Evolutionary conservation across 495 filamentous ascomycete genomes (phyloP).

Genomic region (Penicillium cataractarum): DNA sequence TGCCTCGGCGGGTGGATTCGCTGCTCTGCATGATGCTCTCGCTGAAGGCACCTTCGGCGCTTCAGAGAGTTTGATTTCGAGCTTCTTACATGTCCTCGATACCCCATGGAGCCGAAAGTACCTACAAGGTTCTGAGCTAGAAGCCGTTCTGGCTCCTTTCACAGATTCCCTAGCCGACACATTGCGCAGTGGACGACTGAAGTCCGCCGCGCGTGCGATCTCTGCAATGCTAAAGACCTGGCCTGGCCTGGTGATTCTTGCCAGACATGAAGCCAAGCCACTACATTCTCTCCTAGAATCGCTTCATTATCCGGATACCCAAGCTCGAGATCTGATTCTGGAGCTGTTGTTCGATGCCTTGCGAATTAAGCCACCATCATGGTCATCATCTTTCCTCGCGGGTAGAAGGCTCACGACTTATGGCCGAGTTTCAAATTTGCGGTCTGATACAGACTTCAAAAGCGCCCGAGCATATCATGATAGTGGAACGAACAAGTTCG

Average conservation of each 20-base stretch:
- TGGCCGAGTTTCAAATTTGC: constrained; percentile 88
- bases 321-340: constrained; percentile 69
- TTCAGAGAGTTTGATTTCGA: constrained; percentile 79
- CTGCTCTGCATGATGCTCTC: constrained; percentile 80
- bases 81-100: constrained; percentile 88
- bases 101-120: constrained; percentile 77
- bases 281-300: constrained; percentile 80
- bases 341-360: constrained; percentile 90
- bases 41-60: constrained; percentile 90
- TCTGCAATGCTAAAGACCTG: constrained; percentile 90
- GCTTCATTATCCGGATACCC: constrained; percentile 69
- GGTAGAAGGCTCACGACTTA: constrained; percentile 93
- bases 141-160: constrained; percentile 84
- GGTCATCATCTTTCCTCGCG: constrained; percentile 94
- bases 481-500: constrained; percentile 70
- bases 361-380: constrained; percentile 91
- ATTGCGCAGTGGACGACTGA: constrained; percentile 71
- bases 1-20: constrained; percentile 78
- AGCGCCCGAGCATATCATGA: constrained; percentile 51
- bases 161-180: constrained; percentile 77
- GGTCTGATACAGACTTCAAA: constrained; percentile 58
- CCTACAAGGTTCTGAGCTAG: constrained; percentile 77
- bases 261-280: constrained; percentile 81
- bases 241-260: constrained; percentile 81
- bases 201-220: constrained; percentile 83